These are phyloP conservation scores for Gastrolobium villosum DNA, from an alignment of 306 rosid genomes.

Conservation along the genomic window DNA sequence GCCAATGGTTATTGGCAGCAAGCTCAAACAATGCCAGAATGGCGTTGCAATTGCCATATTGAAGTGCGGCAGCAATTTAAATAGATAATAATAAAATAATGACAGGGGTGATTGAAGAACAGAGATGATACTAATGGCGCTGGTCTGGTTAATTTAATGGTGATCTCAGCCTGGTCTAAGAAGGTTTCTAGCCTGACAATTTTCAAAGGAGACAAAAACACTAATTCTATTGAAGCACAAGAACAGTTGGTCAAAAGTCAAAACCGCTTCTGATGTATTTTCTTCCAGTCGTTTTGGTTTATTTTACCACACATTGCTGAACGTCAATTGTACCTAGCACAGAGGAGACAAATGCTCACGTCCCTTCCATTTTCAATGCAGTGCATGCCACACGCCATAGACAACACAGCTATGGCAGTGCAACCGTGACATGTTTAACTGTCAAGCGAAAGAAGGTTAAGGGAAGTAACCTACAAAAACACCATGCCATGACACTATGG, in stretches of 20 bases:
- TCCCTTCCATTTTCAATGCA: background rate
- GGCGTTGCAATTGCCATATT: background rate
- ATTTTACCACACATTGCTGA: slow-evolving; percentile 23
- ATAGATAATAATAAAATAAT: background rate
- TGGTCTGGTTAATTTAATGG: background rate
- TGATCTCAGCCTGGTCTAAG: background rate
- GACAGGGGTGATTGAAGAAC: background rate
- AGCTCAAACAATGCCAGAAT: background rate
- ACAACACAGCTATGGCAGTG: background rate
- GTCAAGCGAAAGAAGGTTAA: background rate
- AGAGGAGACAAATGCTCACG: background rate
- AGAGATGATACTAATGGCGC: background rate
- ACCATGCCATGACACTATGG: background rate
- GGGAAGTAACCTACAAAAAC: slow-evolving; percentile 6
- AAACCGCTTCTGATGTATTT: background rate
- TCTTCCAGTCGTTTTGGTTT: background rate
- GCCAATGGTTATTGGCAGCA: slow-evolving; percentile 2
- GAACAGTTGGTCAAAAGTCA: background rate
- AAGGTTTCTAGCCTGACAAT: background rate
- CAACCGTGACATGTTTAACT: background rate
- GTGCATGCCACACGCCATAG: background rate
- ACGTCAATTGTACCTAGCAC: background rate
- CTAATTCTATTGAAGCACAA: too few relatives aligned
- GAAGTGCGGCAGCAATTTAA: background rate
- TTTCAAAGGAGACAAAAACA: background rate